Base-by-base conservation (phyloP, 768 basidiomycete genomes). In the Lactarius tabidus region DNA sequence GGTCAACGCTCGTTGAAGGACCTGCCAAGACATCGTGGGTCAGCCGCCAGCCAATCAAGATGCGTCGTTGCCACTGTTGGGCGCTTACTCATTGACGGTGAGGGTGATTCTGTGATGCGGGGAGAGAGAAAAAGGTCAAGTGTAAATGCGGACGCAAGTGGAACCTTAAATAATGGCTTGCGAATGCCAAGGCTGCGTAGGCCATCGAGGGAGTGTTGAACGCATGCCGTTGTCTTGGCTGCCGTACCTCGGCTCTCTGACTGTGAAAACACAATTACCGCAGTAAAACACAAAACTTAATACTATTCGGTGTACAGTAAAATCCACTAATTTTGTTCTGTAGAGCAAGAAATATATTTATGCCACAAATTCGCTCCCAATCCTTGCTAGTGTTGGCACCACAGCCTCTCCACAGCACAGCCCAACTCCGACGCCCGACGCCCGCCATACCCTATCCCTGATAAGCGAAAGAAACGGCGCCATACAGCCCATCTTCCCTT, bases 391-490 rank as follows among this genome's bases (percentile, higher is more conserved):
- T 38, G 3, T 18, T n/a, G n/a, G n/a, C 23, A 57, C n/a, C 31
- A 20, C 6, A 20, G 41, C 41, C 3, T 33, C 8, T n/a, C n/a
- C n/a, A n/a, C n/a, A n/a, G n/a, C 33, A 33, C 33, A 33, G 12
- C 14, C 38, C 14, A 12, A 38, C 10, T 2, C 23, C n/a, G 12
- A 48, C 12, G 8, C 43, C 43, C 43, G n/a, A 36, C 36, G 36
- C 36, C 15, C 33, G 17, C 48, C n/a, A 36, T 82, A n/a, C n/a
- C n/a, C n/a, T 74, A 97, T 35, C 93, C 93, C 70, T 93, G 93
- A 76, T 95, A 95, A 10, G 95, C 95, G 75, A 95, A 98, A 1
- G 93, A 92, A 20, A 94, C 92, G 15, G 93, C 94, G 23, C 95
- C 94, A 66, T 95, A 97, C 60, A 99, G 75, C 3, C 96, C 96